Base-by-base conservation (phyloP, 2,329 filamentous ascomycete species). In the Colletotrichum camelliae region DNA sequence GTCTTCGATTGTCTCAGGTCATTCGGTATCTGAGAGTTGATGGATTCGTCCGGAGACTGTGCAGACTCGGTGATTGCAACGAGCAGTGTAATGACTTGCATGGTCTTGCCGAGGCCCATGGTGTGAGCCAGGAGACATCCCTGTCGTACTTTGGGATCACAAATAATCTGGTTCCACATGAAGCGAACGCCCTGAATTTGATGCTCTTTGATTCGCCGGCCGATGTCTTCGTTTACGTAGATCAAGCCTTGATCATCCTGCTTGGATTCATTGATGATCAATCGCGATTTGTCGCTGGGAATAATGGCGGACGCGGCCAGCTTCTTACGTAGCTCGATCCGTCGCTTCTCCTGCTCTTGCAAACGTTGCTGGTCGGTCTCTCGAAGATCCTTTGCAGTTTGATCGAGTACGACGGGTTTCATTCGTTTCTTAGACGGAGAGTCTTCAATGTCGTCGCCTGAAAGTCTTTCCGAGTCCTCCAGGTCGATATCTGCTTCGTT, bases 51-150 rank as follows among this genome's bases (percentile, higher is more conserved):
- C 0, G 82, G 35, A 0, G 94, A 96, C 24, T 82, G 81, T 5
- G 91, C 88, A 4, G 95, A 91, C 78, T 94, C 90, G 6, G 92
- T 88, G 76, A 98, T 90, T 0, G 94, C 93, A 18, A 94, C 89
- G 7, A 98, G 89, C n/a, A 98, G 86, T 1, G 95, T 94, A 75
- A 98, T 95, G 7, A 95, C 91, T 85, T 98, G 96, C 93, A 98
- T 95, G 0, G 96, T 97, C 86, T 98, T 98, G 18, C 96, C 96
- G 4, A 98, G 86, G 2, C 96, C 96, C 96, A 98, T 98, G 1
- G 94, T 95, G 82, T 98, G 96, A 7, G 96, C 94, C 24, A 98
- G 88, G 15, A 98, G 88, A 81, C 95, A 97, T 4, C 96, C 96
- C 83, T 96, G 93, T 21, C 89, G 88, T 7, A 87, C 85, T 5